Conservation (phyloP, 192 early-diverging fungal genomes). For the Gamsiella multidivaricata region DNA sequence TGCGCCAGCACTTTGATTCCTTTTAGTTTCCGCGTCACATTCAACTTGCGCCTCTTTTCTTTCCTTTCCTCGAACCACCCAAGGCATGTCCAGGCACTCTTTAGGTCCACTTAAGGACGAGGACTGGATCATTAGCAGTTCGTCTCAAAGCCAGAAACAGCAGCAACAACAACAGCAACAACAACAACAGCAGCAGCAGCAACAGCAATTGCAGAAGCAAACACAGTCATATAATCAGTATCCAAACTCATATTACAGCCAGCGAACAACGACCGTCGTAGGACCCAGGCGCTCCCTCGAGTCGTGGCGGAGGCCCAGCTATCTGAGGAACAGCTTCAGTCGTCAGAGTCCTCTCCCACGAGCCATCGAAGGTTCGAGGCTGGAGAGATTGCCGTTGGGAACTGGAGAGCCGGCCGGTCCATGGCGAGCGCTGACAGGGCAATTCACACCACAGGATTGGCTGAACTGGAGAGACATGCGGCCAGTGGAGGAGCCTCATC, state of each 20-base stretch:
- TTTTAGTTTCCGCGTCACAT: too few species aligned
- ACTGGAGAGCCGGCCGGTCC: conserved; percentile 8
- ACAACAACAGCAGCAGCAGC: conserved; percentile 10
- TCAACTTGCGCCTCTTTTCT: background rate
- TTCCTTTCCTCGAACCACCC: background rate
- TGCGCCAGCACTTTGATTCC: too few species aligned
- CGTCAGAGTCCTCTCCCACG: too few species aligned
- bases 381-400: background rate
- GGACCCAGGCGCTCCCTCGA: too few species aligned
- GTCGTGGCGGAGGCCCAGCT: background rate
- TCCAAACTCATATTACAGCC: background rate
- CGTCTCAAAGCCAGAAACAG: background rate
- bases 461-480: background rate
- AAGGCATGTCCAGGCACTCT: background rate
- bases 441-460: background rate
- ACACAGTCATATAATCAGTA: background rate
- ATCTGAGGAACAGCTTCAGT: background rate
- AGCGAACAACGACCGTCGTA: background rate
- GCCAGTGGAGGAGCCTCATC: too few species aligned
- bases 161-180: conserved; percentile 1
- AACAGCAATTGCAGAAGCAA: conserved; percentile 6
- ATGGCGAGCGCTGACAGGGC: conserved; percentile 7
- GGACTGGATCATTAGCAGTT: background rate
- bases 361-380: background rate
- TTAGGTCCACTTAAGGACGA: conserved; percentile 14